Evolutionary conservation across 75 land plant genomes (phyloP), one percentile per base, ranked within the genome.

Genomic region (Ceratopteris richardii): DNA sequence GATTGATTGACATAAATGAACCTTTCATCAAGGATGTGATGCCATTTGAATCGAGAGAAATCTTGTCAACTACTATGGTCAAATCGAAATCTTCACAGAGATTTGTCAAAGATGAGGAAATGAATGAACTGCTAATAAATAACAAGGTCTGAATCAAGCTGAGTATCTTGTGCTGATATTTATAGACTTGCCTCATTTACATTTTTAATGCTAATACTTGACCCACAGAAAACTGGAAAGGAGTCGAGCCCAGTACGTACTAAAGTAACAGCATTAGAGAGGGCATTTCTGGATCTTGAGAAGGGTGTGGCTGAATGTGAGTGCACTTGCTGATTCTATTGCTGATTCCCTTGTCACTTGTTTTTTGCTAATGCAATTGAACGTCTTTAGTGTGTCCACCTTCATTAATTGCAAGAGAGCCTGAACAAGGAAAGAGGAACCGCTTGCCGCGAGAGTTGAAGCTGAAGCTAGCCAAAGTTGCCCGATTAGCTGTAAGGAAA

Each of bases 251-350:
- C 66, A 65, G 69, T 62, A 40, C 78, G 77, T 55, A 73, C 83
- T 7, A 94, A 81, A 72, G 74, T 77, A 18, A 75, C 83, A 29
- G 63, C 79, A 74, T 71, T 94, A 51, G 98, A 94, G 46, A 81
- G 80, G 44, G 90, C 95, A 42, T 79, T 94, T 43, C 79, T 80
- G 56, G 98, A 94, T 37, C 69, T 94, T 52, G 90, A 82, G 63
- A 85, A 77, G 56, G 76, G 65, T 51, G 98, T 89, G 43, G 76
- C 80, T 21, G 75, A 75, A 65, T 80, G 98, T 93, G 73, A 71
- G 84, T 57, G 16, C 58, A 23, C 12, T 27, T 7, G 1, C 25
- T 66, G 18, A 31, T 37, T 39, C n/a, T 23, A 14, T 31, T 28
- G 50, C 17, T 51, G 40, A 3, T 31, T 28, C 57, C 11, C 3